Conservation (phyloP, 2,329 filamentous ascomycete species). For the Fusarium brevicatenulatum region DNA sequence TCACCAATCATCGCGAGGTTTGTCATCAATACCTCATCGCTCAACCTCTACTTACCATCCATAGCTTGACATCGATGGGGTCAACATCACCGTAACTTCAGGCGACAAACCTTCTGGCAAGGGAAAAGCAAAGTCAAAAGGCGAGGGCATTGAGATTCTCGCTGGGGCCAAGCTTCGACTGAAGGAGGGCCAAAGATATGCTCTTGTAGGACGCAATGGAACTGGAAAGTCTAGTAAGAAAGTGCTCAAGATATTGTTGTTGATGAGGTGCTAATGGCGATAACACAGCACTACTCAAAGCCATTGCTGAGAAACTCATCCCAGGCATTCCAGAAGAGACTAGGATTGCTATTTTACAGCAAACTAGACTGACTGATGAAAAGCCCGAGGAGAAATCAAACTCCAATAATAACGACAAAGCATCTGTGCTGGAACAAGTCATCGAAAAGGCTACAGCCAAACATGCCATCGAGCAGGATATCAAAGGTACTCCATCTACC, state of each 20-base stretch:
- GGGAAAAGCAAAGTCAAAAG: constrained; percentile 58
- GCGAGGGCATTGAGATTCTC: constrained; percentile 72
- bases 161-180: constrained; percentile 75
- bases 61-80: constrained; percentile 75
- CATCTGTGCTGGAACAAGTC: constrained; percentile 72
- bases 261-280: constrained; percentile 10
- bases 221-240: constrained; percentile 81
- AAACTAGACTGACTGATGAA: constrained; percentile 59
- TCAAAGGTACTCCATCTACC: constrained; percentile 58
- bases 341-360: constrained; percentile 74
- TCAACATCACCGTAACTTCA: constrained; percentile 73
- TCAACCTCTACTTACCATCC: not conserved
- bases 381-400: constrained; percentile 45
- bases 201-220: constrained; percentile 82
- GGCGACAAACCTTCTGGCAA: constrained; percentile 58
- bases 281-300: constrained; percentile 72
- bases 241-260: not conserved
- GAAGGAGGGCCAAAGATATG: constrained; percentile 79
- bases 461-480: constrained; percentile 68
- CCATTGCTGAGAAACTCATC: constrained; percentile 81
- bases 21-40: not conserved
- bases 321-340: constrained; percentile 77
- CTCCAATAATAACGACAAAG: constrained; percentile 21
- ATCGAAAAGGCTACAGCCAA: constrained; percentile 68
- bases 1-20: constrained; percentile 67